Evolutionary conservation across 768 basidiomycete genomes (phyloP), one percentile per base, ranked within the genome.

Genomic region (Piloderma croceum): DNA sequence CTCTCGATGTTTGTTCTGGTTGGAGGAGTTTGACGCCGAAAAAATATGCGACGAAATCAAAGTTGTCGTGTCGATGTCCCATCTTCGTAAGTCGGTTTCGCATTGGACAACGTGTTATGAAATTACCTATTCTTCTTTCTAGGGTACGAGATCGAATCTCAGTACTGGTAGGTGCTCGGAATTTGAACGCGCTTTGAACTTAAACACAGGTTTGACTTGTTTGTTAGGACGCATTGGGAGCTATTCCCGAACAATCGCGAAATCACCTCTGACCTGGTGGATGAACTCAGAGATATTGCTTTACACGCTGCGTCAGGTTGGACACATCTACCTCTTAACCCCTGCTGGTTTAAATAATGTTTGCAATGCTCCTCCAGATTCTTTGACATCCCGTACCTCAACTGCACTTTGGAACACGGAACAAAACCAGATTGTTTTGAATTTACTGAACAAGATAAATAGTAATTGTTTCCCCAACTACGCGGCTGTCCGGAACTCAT

Each of bases 221-320:
- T 39, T 43, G 46, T 2, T 39, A 68, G 66, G 66, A 47, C 19
- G 6, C 67, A 68, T 43, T 68, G 65, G 56, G 50, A 59, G 39
- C 36, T 53, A 5, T 62, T 50, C 38, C 62, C 62, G 0, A 49
- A 48, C 23, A 34, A 43, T 49, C 1, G 36, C n/a, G n/a, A n/a
- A n/a, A n/a, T n/a, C n/a, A n/a, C n/a, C n/a, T n/a, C n/a, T n/a
- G n/a, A n/a, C n/a, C n/a, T 64, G 41, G 53, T 57, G 24, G 42
- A 57, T 19, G 60, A 62, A 18, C 41, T 55, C n/a, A n/a, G n/a
- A n/a, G n/a, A n/a, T n/a, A n/a, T n/a, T n/a, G n/a, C n/a, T n/a
- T n/a, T n/a, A n/a, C n/a, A n/a, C n/a, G n/a, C n/a, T n/a, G n/a
- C n/a, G n/a, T n/a, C n/a, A n/a, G n/a, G n/a, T n/a, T n/a, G n/a